Conservation (phyloP, 73 alveolate genomes). For the Effrenium voratum region DNA sequence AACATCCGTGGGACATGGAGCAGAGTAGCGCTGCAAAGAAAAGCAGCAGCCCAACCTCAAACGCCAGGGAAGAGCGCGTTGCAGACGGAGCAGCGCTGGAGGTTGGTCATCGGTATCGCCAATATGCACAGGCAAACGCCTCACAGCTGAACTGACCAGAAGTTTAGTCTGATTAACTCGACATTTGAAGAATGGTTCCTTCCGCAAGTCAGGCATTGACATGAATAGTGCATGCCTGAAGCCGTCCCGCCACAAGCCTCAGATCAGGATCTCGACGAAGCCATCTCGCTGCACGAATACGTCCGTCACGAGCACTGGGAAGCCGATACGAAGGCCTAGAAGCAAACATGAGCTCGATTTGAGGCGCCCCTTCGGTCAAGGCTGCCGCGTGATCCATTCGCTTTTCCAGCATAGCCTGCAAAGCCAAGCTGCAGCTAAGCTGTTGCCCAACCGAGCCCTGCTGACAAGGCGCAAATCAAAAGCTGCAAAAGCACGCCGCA, state of each 20-base stretch:
- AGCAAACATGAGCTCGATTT: background rate
- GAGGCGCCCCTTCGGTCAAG: background rate
- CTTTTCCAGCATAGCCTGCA: conserved; percentile 60
- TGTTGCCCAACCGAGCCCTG: no score
- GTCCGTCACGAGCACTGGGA: conserved; percentile 70
- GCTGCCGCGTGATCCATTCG: conserved; percentile 74
- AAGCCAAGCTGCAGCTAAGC: background rate
- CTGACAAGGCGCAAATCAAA: conserved; percentile 44
- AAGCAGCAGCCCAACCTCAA: conserved; percentile 47
- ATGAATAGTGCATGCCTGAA: background rate
- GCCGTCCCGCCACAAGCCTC: background rate
- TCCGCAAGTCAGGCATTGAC: background rate
- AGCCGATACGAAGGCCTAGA: conserved; percentile 72
- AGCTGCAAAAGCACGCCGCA: conserved; percentile 71
- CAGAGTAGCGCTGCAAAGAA: no score
- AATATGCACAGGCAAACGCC: conserved; percentile 50
- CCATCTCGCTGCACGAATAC: conserved; percentile 79
- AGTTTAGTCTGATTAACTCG: background rate
- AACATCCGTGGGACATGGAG: no score
- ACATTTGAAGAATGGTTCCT: background rate
- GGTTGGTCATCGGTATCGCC: conserved; percentile 23
- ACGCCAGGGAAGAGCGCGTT: conserved; percentile 80
- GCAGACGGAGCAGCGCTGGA: conserved; percentile 21
- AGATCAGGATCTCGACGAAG: conserved; percentile 86
- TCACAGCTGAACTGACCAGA: background rate